Base-by-base conservation (phyloP, 2,329 filamentous ascomycete species). In the Bipolaris zeicola region DNA sequence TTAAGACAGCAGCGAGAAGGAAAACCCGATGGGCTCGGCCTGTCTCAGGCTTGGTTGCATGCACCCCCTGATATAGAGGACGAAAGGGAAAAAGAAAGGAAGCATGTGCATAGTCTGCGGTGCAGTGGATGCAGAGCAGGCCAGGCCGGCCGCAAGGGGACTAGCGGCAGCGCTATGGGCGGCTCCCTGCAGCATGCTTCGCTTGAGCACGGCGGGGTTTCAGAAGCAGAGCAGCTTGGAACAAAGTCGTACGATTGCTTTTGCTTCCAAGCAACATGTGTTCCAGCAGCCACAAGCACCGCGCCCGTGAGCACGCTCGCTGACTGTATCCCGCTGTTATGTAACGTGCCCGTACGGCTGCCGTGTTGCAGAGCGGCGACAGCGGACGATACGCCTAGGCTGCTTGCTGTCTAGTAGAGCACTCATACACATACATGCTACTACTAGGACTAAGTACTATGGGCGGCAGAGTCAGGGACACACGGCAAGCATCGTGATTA, bases 181-280 rank as follows among this genome's bases (percentile, higher is more conserved):
- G 55, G 55, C 55, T 50, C 55, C 55, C 55, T 57, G 55, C 55
- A 57, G 55, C n/a, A 41, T 39, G 41, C 46, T 37, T 54, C 45
- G 55, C 50, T 54, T 55, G 50, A 54, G 39, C 38, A 38, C 33
- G n/a, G 55, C 33, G 41, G 55, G 45, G 55, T 57, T 57, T 57
- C 55, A 57, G 44, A 53, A 42, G 42, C 33, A 47, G 39, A 16
- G 53, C 42, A 52, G 48, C 48, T 46, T 41, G 28, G 26, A 28
- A n/a, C 41, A 34, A 45, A 56, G 50, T 56, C 53, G 43, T 56
- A 52, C 43, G 53, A 56, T 52, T 26, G 43, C 28, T 31, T 56
- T 34, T 42, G 36, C 34, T 42, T 28, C 28, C 48, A 56, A 16
- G 53, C 53, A 46, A 22, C 26, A 24, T 28, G 42, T 47, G 37